Percentiles rank a stretch among this genome's conserved stretches.
Evolutionary conservation across 179 eudicot genomes (phyloP).

Genomic region (Beta lomatogona): DNA sequence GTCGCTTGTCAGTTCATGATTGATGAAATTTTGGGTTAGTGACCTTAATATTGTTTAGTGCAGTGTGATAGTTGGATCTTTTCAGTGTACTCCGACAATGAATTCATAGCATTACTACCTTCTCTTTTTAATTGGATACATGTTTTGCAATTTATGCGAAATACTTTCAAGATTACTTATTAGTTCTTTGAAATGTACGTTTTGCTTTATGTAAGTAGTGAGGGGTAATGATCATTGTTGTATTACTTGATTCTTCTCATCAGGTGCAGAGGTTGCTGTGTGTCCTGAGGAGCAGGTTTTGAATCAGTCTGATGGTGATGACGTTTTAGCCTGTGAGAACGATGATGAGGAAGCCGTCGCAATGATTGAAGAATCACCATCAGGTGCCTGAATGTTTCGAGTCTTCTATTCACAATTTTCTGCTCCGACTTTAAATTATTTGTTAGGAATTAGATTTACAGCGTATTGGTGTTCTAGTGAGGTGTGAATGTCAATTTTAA

Average conservation of each 20-base stretch:
- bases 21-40: not conserved
- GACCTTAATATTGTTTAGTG: not conserved
- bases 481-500: not conserved
- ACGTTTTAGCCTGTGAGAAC: constrained; percentile 43
- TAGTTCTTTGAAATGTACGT: not conserved
- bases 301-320: constrained; percentile 53
- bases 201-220: not conserved
- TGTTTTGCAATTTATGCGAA: not conserved
- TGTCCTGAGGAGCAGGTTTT: constrained; percentile 53
- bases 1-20: not conserved
- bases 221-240: constrained; percentile 4
- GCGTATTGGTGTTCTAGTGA: not conserved
- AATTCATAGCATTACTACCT: no score
- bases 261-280: constrained; percentile 37
- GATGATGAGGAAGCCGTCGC: constrained; percentile 55
- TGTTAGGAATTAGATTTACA: not conserved
- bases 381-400: constrained; percentile 30
- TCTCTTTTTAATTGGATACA: no score
- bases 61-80: not conserved
- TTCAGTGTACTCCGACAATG: not conserved
- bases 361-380: constrained; percentile 50
- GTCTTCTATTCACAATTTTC: not conserved
- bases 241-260: not conserved
- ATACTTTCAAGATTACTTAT: not conserved
- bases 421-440: not conserved